phyloP scores from a whole-genome alignment of 352 stramenopile genomes.

The Phytophthora sojae region DNA sequence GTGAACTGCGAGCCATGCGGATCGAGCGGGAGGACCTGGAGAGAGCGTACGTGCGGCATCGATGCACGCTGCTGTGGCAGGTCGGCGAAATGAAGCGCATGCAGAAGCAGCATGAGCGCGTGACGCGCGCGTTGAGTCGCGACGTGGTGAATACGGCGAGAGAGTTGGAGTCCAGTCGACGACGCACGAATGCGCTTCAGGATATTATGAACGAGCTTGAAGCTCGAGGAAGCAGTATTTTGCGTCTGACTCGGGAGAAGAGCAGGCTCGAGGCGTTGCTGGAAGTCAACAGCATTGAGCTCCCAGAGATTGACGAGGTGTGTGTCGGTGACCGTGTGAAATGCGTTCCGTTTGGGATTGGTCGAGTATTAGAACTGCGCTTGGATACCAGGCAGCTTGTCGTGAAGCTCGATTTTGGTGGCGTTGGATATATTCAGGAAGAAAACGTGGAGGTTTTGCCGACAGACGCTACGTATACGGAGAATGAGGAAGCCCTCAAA shows the following conservation, averaged over 20 bases:
- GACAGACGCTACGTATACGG: slow-evolving; percentile 57
- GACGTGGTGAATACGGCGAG: slow-evolving; percentile 64
- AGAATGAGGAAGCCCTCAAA: slow-evolving; percentile 66
- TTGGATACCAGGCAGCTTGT: slow-evolving; percentile 51
- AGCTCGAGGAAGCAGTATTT: slow-evolving; percentile 53
- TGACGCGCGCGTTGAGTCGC: slow-evolving; percentile 52
- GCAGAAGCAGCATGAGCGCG: slow-evolving; percentile 74
- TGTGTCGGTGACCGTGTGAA: slow-evolving; percentile 68
- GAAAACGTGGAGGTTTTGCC: slow-evolving; percentile 64
- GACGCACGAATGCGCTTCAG: slow-evolving; percentile 75
- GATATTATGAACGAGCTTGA: slow-evolving; percentile 87
- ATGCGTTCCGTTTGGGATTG: slow-evolving; percentile 50
- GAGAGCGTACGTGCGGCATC: slow-evolving; percentile 72
- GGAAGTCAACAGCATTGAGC: slow-evolving; percentile 43
- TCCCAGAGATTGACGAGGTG: slow-evolving; percentile 71
- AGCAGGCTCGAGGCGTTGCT: slow-evolving; percentile 62
- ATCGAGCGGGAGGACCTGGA: slow-evolving; percentile 84
- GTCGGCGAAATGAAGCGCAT: slow-evolving; percentile 72
- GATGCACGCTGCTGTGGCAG: slow-evolving; percentile 69
- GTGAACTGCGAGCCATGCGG: slow-evolving; percentile 70
- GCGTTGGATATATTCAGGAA: slow-evolving; percentile 61
- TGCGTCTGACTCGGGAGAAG: slow-evolving; percentile 74
- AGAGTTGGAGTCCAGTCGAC: slow-evolving; percentile 69
- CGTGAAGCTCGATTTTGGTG: slow-evolving; percentile 54
- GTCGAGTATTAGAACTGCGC: slow-evolving; percentile 50